Base-by-base conservation (phyloP, 1,284 basidiomycete species). In the Apiotrichum porosum region DNA sequence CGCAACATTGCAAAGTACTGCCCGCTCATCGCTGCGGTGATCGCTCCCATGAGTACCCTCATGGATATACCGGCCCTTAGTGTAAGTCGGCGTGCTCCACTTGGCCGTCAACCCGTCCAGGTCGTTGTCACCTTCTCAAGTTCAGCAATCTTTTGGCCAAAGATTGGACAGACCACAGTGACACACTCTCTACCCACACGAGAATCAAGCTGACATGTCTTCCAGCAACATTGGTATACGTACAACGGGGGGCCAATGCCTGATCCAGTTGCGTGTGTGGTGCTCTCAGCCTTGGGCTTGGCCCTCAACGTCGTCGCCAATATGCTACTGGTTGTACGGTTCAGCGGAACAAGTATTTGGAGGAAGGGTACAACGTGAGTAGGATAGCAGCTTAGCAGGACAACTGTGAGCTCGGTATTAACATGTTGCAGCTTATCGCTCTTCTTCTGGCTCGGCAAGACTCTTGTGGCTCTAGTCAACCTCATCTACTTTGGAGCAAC, bases 21-120 rank as follows among this genome's bases (percentile, higher is more conserved):
- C 31, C 75, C 75, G 0, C 56, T 76, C 6, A 44, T 72, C 8
- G 70, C 74, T 0, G 72, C 75, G 9, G 63, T 76, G 14, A 43
- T 74, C 3, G 76, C 76, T 3, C 76, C 76, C 0, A 49, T 74
- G 10, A 63, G 70, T 2, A 75, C 74, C 6, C 52, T 77, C 18
- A 52, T 76, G 17, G 74, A 76, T 47, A 75, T 77, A n/a, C 75
- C 76, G 1, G 75, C 72, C 0, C 53, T 77, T 15, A 65, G 63
- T 3, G 71, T 73, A 43, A 56, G 68, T 60, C 9, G 32, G 3
- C 19, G 15, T 13, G 23, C 14, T 6, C 14, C 28, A 5, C 17
- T 28, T 21, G n/a, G n/a, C n/a, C n/a, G n/a, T n/a, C n/a, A n/a
- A n/a, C n/a, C n/a, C n/a, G n/a, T n/a, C n/a, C n/a, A n/a, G n/a